These are phyloP conservation scores for Tuctoria greenei DNA, from an alignment of 176 grass and related monocot genomes.

Conservation along the genomic window DNA sequence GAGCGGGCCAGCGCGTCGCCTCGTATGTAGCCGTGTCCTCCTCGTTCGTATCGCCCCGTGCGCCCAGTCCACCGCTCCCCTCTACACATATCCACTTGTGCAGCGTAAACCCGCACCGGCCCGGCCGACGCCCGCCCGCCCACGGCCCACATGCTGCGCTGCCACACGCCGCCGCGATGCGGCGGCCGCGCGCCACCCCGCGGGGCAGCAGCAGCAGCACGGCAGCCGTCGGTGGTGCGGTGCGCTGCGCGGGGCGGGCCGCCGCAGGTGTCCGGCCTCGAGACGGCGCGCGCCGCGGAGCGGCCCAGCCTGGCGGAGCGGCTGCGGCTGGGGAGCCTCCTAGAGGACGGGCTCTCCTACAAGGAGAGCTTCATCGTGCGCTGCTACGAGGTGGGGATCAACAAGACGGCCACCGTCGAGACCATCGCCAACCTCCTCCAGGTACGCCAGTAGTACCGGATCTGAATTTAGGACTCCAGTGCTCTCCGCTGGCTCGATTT, in stretches of 20 bases:
- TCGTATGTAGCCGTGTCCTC: conserved; percentile 23
- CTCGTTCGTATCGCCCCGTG: conserved; percentile 53
- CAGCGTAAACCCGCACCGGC: not conserved
- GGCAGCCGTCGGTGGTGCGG: conserved; percentile 28
- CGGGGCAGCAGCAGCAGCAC: too few relatives aligned
- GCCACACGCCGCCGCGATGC: conserved; percentile 57
- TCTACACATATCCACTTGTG: too few relatives aligned
- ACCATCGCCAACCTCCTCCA: conserved; percentile 94
- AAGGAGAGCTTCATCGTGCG: conserved; percentile 92
- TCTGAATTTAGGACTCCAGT: conserved; percentile 5
- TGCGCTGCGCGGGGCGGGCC: conserved; percentile 9
- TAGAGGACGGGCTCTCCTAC: conserved; percentile 79
- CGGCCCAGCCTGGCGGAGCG: conserved; percentile 61
- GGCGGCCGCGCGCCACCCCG: conserved; percentile 23
- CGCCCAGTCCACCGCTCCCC: conserved; percentile 26
- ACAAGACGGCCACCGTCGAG: conserved; percentile 96
- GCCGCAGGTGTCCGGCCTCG: conserved; percentile 29
- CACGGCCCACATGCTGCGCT: conserved; percentile 55
- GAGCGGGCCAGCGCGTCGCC: conserved; percentile 4
- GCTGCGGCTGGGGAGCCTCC: conserved; percentile 76
- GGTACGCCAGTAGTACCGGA: conserved; percentile 21
- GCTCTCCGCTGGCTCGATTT: not conserved
- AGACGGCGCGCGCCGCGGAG: conserved; percentile 2
- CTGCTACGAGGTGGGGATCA: conserved; percentile 92
- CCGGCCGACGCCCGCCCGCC: not conserved